phyloP scores from a whole-genome alignment of 2,329 filamentous ascomycete species.

The Verticillium longisporum region DNA sequence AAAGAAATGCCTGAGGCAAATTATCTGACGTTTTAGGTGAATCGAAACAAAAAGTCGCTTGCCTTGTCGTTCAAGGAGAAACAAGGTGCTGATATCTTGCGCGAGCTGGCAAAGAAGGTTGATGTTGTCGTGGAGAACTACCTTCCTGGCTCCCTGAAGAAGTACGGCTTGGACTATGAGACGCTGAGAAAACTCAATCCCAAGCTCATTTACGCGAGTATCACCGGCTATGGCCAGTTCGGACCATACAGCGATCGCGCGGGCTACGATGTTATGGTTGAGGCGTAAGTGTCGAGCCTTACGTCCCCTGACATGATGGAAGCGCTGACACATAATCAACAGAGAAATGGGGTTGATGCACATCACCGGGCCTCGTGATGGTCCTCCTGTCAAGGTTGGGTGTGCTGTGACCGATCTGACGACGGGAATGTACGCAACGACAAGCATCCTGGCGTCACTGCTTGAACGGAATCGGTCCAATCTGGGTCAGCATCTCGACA shows the following conservation, averaged over 20 bases:
- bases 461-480: slow-evolving; percentile 48
- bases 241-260: slow-evolving; percentile 59
- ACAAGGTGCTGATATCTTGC: slow-evolving; percentile 56
- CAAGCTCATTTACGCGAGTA: slow-evolving; percentile 59
- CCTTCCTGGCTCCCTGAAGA: slow-evolving; percentile 57
- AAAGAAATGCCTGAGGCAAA: slow-evolving; percentile 28
- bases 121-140: slow-evolving; percentile 68
- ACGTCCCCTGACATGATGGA: not conserved
- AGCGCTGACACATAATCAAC: not conserved
- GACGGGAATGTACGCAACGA: slow-evolving; percentile 62
- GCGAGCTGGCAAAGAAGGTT: slow-evolving; percentile 53
- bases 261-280: slow-evolving; percentile 69
- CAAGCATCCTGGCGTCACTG: slow-evolving; percentile 61
- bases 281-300: slow-evolving; percentile 40
- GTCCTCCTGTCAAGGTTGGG: slow-evolving; percentile 63
- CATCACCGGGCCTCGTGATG: slow-evolving; percentile 59
- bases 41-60: slow-evolving; percentile 64
- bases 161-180: slow-evolving; percentile 61
- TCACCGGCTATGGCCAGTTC: slow-evolving; percentile 65
- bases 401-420: slow-evolving; percentile 66
- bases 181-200: slow-evolving; percentile 55
- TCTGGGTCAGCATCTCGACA: slow-evolving; percentile 60
- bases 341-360: slow-evolving; percentile 64
- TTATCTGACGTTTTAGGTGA: slow-evolving; percentile 30
- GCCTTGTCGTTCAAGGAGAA: slow-evolving; percentile 58